phyloP scores from a whole-genome alignment of 2,329 filamentous ascomycete species.

The Aschersonia sp. region DNA sequence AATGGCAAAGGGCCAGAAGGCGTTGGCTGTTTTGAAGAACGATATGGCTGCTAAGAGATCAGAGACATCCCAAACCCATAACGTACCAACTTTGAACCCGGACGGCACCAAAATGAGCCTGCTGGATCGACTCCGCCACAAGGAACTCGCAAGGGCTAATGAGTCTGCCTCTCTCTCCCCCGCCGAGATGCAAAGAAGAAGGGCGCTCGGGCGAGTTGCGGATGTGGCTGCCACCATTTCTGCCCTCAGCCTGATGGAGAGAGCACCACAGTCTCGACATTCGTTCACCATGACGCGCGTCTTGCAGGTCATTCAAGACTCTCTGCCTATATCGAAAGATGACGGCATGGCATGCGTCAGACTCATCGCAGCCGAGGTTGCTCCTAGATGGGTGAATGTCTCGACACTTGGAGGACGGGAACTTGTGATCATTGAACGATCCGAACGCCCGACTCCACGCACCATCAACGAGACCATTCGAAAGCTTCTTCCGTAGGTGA shows the following conservation, averaged over 20 bases:
- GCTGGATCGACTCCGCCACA: constrained; percentile 61
- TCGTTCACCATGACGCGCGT: constrained; percentile 52
- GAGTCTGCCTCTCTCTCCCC: constrained; percentile 44
- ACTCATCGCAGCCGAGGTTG: constrained; percentile 37
- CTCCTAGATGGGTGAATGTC: constrained; percentile 40
- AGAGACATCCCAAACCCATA: constrained; percentile 17
- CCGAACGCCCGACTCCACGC: constrained; percentile 22
- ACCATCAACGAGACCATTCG: constrained; percentile 22
- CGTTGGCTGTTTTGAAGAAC: constrained; percentile 54
- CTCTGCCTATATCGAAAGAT: constrained; percentile 40
- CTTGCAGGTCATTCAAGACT: constrained; percentile 53
- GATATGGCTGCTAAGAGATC: constrained; percentile 38
- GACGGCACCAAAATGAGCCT: constrained; percentile 47
- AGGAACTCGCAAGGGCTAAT: constrained; percentile 43
- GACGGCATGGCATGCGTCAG: constrained; percentile 35
- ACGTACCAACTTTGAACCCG: constrained; percentile 17
- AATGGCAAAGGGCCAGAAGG: constrained; percentile 51
- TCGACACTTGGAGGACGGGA: constrained; percentile 37
- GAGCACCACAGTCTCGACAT: constrained; percentile 35
- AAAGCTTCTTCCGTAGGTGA: constrained; percentile 14
- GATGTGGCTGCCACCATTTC: constrained; percentile 54
- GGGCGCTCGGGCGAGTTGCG: constrained; percentile 52
- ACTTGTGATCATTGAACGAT: constrained; percentile 40
- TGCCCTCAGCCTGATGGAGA: constrained; percentile 45
- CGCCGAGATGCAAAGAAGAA: constrained; percentile 43